These are phyloP conservation scores for Copromyces sp. DNA, from an alignment of 495 filamentous ascomycete genomes.

Conservation along the genomic window DNA sequence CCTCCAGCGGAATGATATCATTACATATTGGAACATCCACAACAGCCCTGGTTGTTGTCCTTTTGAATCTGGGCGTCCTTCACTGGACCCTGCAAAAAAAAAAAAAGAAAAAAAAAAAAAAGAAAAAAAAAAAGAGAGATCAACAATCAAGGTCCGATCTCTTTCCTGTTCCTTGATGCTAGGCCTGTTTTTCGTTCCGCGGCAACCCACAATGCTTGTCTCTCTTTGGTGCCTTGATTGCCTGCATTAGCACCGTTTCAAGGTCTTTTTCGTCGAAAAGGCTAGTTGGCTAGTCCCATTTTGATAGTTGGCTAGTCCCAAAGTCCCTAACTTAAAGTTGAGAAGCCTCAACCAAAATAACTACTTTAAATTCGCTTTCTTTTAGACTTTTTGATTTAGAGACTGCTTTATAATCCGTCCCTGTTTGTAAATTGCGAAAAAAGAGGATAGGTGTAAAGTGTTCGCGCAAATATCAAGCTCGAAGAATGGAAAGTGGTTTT, in stretches of 20 bases:
- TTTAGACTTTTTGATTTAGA: too few relatives aligned
- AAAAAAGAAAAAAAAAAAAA: not conserved
- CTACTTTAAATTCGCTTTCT: too few relatives aligned
- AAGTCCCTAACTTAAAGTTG: too few relatives aligned
- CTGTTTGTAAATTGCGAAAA: too few relatives aligned
- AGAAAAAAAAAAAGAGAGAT: not conserved
- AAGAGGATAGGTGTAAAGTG: too few relatives aligned
- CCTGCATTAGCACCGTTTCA: not conserved
- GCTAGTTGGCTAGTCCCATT: too few relatives aligned
- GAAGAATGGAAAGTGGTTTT: too few relatives aligned
- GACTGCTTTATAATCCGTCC: too few relatives aligned
- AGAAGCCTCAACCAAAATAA: too few relatives aligned
- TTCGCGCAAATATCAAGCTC: too few relatives aligned
- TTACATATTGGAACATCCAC: not conserved
- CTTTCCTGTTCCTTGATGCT: not conserved
- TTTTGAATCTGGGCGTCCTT: not conserved
- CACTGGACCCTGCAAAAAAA: not conserved
- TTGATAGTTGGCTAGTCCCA: too few relatives aligned
- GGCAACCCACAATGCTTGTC: not conserved
- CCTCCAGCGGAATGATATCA: not conserved
- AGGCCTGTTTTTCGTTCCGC: not conserved
- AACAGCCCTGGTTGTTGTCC: not conserved
- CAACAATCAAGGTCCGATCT: not conserved
- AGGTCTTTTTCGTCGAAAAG: not conserved
- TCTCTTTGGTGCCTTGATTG: not conserved